Conservation (phyloP, 495 filamentous ascomycete genomes). For the Lasiosphaeris hirsuta region DNA sequence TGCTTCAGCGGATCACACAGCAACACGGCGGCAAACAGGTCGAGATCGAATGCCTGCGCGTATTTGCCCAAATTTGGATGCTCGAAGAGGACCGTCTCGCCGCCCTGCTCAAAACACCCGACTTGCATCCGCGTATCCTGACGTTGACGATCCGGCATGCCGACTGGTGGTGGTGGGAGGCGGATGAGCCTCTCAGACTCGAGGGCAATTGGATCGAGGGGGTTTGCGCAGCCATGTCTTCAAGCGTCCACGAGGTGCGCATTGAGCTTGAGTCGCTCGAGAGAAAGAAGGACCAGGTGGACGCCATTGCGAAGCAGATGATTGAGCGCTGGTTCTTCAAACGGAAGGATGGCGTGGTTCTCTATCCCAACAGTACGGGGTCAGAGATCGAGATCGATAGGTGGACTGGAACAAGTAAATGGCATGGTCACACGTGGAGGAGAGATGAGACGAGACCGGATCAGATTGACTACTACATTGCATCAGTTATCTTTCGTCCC, state of each 20-base stretch:
- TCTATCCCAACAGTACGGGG: neutral
- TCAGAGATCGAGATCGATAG: neutral
- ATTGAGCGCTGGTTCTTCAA: neutral
- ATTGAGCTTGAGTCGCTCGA: neutral
- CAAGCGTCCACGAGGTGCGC: neutral
- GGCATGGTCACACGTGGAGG: neutral
- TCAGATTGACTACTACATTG: conserved; percentile 1
- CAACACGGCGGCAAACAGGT: neutral
- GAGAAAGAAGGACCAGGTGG: neutral
- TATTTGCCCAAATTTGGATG: neutral
- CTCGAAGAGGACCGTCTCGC: neutral
- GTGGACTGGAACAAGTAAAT: neutral
- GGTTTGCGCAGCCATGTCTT: neutral
- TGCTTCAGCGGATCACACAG: neutral
- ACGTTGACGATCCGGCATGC: neutral
- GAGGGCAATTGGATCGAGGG: neutral
- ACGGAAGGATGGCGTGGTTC: neutral
- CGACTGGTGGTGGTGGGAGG: conserved; percentile 1
- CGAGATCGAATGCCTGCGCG: neutral
- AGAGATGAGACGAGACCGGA: neutral
- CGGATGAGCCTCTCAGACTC: neutral
- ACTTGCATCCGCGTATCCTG: neutral
- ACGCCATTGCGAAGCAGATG: neutral
- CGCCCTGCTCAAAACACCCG: neutral
- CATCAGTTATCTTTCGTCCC: neutral